phyloP scores from a whole-genome alignment of 2,329 filamentous ascomycete species.

The Microthyrium microscopicum region DNA sequence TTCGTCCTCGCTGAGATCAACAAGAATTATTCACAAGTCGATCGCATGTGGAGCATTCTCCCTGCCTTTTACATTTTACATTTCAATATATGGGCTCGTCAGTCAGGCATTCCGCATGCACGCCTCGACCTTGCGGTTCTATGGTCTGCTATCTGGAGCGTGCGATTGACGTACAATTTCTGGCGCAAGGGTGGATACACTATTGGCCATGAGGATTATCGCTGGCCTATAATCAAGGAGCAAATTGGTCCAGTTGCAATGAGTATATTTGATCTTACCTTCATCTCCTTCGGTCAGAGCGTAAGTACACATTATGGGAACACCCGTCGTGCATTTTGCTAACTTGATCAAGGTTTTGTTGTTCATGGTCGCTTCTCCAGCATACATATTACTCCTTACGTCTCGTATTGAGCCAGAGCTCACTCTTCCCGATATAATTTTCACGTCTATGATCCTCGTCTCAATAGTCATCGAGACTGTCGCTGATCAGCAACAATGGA shows the following conservation, averaged over 20 bases:
- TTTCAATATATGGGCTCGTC: constrained; percentile 65
- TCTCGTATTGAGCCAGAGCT: constrained; percentile 37
- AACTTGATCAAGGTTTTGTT: constrained; percentile 47
- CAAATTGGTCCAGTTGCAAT: constrained; percentile 49
- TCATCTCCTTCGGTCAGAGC: constrained; percentile 68
- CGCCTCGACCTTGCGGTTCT: constrained; percentile 57
- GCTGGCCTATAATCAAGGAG: constrained; percentile 65
- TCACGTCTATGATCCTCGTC: constrained; percentile 37
- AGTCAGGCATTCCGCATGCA: constrained; percentile 52
- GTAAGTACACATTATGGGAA: constrained; percentile 19
- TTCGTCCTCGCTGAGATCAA: constrained; percentile 69
- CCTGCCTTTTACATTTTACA: constrained; percentile 78
- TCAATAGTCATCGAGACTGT: constrained; percentile 55
- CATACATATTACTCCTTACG: constrained; percentile 65
- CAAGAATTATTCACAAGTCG: constrained; percentile 91
- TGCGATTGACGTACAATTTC: constrained; percentile 90
- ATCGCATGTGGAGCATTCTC: constrained; percentile 79
- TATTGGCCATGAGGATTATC: constrained; percentile 83
- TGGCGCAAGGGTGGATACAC: constrained; percentile 87
- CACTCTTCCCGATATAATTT: constrained; percentile 37
- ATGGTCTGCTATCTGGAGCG: constrained; percentile 64
- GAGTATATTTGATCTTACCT: constrained; percentile 74
- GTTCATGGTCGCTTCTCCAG: constrained; percentile 60
- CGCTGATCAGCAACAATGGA: constrained; percentile 87
- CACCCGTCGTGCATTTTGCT: neutral